Evolutionary conservation across 257 asterid species (phyloP).

Genomic region (Jaltomata sinuosa): DNA sequence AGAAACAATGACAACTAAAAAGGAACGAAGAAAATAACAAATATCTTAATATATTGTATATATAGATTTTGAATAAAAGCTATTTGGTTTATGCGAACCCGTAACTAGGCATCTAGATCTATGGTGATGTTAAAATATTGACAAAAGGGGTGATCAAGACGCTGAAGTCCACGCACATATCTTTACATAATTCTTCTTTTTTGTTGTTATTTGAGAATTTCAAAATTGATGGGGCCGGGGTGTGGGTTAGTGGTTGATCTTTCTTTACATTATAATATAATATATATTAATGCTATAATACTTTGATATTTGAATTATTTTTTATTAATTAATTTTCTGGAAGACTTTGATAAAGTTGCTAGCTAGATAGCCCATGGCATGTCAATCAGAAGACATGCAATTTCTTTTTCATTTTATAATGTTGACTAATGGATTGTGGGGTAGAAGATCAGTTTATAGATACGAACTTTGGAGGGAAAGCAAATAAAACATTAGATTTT

Average conservation of each 20-base stretch:
- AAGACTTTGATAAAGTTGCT: slow-evolving; percentile 10
- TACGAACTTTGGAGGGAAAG: slow-evolving; percentile 5
- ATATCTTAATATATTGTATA: too few relatives aligned
- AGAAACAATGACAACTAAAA: too few relatives aligned
- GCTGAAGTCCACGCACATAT: slow-evolving; percentile 16
- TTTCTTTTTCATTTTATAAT: background rate
- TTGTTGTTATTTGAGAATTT: background rate
- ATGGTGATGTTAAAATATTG: slow-evolving; percentile 2
- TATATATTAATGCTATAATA: background rate
- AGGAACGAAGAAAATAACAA: too few relatives aligned
- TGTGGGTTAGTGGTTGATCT: background rate
- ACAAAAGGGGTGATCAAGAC: slow-evolving; percentile 7
- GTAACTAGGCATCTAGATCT: too few relatives aligned
- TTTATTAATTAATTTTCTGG: background rate
- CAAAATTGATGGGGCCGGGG: background rate
- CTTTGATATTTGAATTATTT: background rate
- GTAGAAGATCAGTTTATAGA: slow-evolving; percentile 11
- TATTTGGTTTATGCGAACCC: background rate
- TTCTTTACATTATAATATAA: background rate
- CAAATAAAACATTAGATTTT: background rate
- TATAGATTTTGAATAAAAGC: too few relatives aligned
- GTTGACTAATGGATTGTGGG: slow-evolving; percentile 14
- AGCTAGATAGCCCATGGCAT: background rate
- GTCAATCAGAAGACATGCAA: background rate
- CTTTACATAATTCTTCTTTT: background rate